Conservation (phyloP, 2,329 filamentous ascomycete species). For the Leptographium flavum region DNA sequence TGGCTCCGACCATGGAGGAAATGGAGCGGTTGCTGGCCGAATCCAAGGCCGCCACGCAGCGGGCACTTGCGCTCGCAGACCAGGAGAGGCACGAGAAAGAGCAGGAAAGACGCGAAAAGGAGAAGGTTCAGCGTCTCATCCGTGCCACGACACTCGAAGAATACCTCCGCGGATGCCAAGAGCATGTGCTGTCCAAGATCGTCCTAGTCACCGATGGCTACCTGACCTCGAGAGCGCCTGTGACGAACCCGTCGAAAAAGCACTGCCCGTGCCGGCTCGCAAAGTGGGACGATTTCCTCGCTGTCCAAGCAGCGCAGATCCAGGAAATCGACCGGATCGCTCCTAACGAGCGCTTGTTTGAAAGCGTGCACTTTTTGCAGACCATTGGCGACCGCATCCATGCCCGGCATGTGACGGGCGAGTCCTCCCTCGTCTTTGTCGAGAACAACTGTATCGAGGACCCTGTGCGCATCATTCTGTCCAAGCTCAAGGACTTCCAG, state of each 20-base stretch:
- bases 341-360: slow-evolving; percentile 13
- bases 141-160: slow-evolving; percentile 16
- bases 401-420: slow-evolving; percentile 10
- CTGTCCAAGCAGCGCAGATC: slow-evolving; percentile 10
- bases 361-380: slow-evolving; percentile 13
- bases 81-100: background rate
- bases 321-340: slow-evolving; percentile 12
- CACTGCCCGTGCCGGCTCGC: slow-evolving; percentile 16
- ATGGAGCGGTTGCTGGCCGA: too few species aligned
- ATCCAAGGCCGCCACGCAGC: too few species aligned
- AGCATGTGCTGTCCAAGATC: slow-evolving; percentile 14
- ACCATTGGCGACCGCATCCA: slow-evolving; percentile 13
- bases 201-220: slow-evolving; percentile 13
- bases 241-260: slow-evolving; percentile 17
- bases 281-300: slow-evolving; percentile 17
- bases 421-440: slow-evolving; percentile 10
- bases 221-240: slow-evolving; percentile 15
- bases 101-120: background rate
- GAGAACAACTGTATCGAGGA: slow-evolving; percentile 12
- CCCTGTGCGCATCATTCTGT: slow-evolving; percentile 3
- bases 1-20: too few species aligned
- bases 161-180: slow-evolving; percentile 18
- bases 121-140: slow-evolving; percentile 10
- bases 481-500: background rate
- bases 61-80: too few species aligned